A percentile compares a stretch with the other conserved stretches of the same genome.
Evolutionary conservation across 1,139 yeast genomes (phyloP).

Genomic region (Hyphopichia pseudoburtonii): DNA sequence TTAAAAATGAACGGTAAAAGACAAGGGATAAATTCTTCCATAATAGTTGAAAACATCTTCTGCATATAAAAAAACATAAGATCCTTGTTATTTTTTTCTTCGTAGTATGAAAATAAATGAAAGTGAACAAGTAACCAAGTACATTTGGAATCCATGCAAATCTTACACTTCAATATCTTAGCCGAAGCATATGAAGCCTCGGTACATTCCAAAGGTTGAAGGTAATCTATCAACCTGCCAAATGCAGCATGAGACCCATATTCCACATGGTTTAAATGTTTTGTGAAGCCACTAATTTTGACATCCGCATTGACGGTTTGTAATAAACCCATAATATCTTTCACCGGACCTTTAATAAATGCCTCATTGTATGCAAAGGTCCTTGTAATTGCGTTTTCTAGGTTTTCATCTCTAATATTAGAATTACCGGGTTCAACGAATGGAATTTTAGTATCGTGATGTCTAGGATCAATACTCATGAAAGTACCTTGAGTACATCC

Average conservation of each 20-base stretch:
- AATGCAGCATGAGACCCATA: conserved; percentile 4
- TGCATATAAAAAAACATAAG: conserved; percentile 18
- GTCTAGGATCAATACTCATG: conserved; percentile 15
- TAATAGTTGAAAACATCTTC: conserved; percentile 17
- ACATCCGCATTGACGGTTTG: conserved; percentile 4
- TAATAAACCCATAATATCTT: conserved; percentile 4
- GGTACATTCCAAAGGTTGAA: conserved; percentile 8
- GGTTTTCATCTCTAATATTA: conserved; percentile 18
- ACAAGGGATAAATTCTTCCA: conserved; percentile 23
- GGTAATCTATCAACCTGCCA: conserved; percentile 8
- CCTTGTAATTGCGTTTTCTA: conserved; percentile 23
- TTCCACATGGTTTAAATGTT: conserved; percentile 8
- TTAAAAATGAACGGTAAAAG: conserved; percentile 22
- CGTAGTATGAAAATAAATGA: conserved; percentile 25
- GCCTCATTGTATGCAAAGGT: conserved; percentile 2
- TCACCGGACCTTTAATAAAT: conserved; percentile 8
- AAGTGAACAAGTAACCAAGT: conserved; percentile 23
- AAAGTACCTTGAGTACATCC: conserved; percentile 32
- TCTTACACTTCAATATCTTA: conserved; percentile 13
- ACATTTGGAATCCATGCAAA: conserved; percentile 15
- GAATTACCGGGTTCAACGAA: conserved; percentile 29
- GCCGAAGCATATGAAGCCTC: conserved; percentile 10
- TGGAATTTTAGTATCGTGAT: conserved; percentile 32
- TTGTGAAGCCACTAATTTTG: conserved; percentile 7
- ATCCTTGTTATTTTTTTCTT: conserved; percentile 14